phyloP scores from a whole-genome alignment of 2,329 filamentous ascomycete genomes.

The Graphilbum fragrans region DNA sequence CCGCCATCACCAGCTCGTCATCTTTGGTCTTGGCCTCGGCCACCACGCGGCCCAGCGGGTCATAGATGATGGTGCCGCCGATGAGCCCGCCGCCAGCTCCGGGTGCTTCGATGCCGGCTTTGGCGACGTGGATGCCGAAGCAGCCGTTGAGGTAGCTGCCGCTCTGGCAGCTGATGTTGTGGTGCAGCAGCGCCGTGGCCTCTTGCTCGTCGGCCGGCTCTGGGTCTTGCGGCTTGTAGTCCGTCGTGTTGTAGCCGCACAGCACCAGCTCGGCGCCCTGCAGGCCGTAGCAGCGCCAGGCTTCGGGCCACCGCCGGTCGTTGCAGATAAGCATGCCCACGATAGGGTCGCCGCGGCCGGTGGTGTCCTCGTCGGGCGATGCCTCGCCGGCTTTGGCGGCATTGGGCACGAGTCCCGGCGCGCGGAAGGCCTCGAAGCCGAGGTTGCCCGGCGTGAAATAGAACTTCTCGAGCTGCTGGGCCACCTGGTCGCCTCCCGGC shows the following conservation, averaged over 20 bases:
- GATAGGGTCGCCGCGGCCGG: constrained; percentile 33
- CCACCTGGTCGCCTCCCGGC: constrained; percentile 29
- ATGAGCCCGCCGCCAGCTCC: constrained; percentile 29
- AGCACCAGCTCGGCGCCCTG: constrained; percentile 32
- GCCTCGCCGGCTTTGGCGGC: constrained; percentile 18
- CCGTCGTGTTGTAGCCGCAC: constrained; percentile 34
- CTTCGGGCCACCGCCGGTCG: constrained; percentile 38
- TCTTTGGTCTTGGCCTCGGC: constrained; percentile 32
- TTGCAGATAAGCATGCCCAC: constrained; percentile 43
- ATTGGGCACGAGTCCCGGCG: constrained; percentile 27
- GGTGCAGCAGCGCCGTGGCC: constrained; percentile 33
- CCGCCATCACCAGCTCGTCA: constrained; percentile 38
- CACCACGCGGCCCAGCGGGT: constrained; percentile 35
- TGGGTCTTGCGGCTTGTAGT: constrained; percentile 29
- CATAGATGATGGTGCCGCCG: constrained; percentile 32
- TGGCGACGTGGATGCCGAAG: constrained; percentile 33
- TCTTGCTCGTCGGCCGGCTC: constrained; percentile 26
- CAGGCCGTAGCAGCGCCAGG: constrained; percentile 35
- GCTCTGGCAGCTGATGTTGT: constrained; percentile 34
- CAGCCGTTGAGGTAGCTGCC: constrained; percentile 40
- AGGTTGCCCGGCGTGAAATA: constrained; percentile 41
- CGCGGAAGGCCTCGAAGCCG: constrained; percentile 40
- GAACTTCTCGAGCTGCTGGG: constrained; percentile 42
- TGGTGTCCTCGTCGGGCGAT: neutral
- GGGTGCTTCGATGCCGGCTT: constrained; percentile 33